Evolutionary conservation across 106 monocot genomes (phyloP), one percentile per base, ranked within the genome.

Genomic region (Allium cepa): DNA sequence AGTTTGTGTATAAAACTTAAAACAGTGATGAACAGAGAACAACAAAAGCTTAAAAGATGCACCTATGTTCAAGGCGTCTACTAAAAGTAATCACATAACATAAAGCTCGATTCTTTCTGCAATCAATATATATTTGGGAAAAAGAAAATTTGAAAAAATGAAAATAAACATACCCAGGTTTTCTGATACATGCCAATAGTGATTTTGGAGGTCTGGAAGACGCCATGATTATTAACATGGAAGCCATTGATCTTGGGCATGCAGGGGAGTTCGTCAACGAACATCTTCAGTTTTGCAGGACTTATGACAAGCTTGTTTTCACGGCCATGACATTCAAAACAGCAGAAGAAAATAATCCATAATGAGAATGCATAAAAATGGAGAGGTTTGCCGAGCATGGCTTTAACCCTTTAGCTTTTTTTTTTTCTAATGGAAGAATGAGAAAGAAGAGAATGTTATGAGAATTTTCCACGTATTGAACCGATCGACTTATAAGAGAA

Each of bases 181-280:
- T 78, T 93, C 50, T 85, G 68, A 68, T 78, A 93, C 92, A 93
- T 93, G 73, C 92, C 92, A 59, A 93, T 73, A 68, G 85, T 83
- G 74, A 93, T 80, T 3, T 78, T 73, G 65, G 92, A 73, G 64
- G 85, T 59, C 68, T 75, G 67, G 8, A 55, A 64, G 22, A 59
- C 16, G 17, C 60, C 77, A 45, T 64, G 72, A 7, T 68, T 26
- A 5, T 8, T 15, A 52, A 81, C 62, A 15, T 56, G 48, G 76
- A 69, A 92, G 3, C 82, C 92, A 1, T 46, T 58, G 26, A 92
- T 6, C 63, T 60, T 75, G 9, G 87, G 82, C 87, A 88, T 82
- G 46, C 73, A 64, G 16, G 85, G 87, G 13, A 92, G 87, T 50
- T 85, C 78, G 67, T 92, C 87, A 10, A 88, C 92, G 66, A 87